Percentiles rank a stretch among this genome's conserved stretches.
Conservation (phyloP, 2,329 filamentous ascomycete species). For the Raffaelea ambrosiae region DNA sequence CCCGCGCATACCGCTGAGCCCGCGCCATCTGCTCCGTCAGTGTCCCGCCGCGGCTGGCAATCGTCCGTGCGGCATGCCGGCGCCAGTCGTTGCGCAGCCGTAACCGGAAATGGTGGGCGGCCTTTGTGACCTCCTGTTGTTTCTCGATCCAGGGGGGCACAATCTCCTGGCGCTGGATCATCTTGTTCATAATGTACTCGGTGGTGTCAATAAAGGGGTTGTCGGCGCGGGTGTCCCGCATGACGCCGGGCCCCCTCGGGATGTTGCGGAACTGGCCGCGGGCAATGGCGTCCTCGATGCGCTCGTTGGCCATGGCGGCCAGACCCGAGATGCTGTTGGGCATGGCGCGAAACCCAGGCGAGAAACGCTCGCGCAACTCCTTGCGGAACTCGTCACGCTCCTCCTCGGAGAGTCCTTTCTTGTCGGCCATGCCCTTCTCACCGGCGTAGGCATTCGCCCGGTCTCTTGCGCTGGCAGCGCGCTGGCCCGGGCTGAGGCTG, state of each 20-base stretch:
- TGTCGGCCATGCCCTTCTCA: constrained; percentile 24
- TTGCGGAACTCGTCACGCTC: constrained; percentile 65
- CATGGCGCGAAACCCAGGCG: constrained; percentile 61
- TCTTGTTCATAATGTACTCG: constrained; percentile 97
- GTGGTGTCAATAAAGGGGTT: constrained; percentile 93
- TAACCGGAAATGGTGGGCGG: constrained; percentile 60
- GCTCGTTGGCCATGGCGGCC: constrained; percentile 75
- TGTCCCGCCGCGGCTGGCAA: constrained; percentile 67
- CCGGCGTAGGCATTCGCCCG: constrained; percentile 43
- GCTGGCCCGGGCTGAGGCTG: constrained; percentile 32
- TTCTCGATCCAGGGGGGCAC: constrained; percentile 99
- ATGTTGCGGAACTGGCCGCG: constrained; percentile 83
- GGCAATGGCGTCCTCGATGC: constrained; percentile 87
- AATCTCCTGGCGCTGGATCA: constrained; percentile 92
- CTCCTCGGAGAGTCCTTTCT: constrained; percentile 47
- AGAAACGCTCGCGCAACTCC: constrained; percentile 75
- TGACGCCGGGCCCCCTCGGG: constrained; percentile 65
- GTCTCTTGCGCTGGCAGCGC: constrained; percentile 47
- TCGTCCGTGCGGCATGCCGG: constrained; percentile 69
- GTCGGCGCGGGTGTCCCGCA: constrained; percentile 71
- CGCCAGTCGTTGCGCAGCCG: constrained; percentile 78
- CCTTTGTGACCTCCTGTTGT: constrained; percentile 76
- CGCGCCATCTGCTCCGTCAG: constrained; percentile 63
- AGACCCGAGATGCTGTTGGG: constrained; percentile 73
- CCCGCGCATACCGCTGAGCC: constrained; percentile 66